phyloP scores from a whole-genome alignment of 352 stramenopile genomes.

The Globisporangium apiculatum region DNA sequence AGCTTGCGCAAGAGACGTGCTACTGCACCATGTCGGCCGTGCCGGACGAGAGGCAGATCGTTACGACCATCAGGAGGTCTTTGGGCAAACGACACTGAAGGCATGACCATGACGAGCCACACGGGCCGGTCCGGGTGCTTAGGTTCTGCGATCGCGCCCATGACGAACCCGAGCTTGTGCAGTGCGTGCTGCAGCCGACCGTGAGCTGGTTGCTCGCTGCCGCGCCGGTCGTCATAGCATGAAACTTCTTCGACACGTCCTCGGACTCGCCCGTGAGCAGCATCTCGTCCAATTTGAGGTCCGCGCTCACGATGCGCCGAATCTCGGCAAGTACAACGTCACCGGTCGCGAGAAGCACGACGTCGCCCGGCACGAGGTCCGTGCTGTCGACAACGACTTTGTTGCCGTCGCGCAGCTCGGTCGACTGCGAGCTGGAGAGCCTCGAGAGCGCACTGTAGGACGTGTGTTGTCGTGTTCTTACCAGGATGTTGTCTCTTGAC shows the following conservation, averaged over 20 bases:
- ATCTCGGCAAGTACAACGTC: conserved; percentile 93
- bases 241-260: conserved; percentile 56
- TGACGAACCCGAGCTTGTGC: conserved; percentile 92
- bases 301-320: conserved; percentile 78
- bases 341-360: conserved; percentile 89
- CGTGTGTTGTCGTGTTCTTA: too few relatives aligned
- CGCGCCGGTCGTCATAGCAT: conserved; percentile 24
- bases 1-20: conserved; percentile 85
- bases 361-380: conserved; percentile 64
- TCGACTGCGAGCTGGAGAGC: conserved; percentile 54
- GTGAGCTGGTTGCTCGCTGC: conserved; percentile 71
- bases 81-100: conserved; percentile 88
- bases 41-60: conserved; percentile 65
- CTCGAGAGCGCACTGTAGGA: conserved; percentile 26
- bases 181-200: conserved; percentile 85
- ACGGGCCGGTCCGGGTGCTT: conserved; percentile 73
- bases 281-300: conserved; percentile 91
- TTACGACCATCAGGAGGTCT: conserved; percentile 77
- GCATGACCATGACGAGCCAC: conserved; percentile 92
- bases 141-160: conserved; percentile 74
- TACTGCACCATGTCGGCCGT: conserved; percentile 71
- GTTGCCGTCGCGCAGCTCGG: conserved; percentile 55
- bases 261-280: conserved; percentile 91
- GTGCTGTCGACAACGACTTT: conserved; percentile 63
- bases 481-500: too few relatives aligned